A percentile compares a stretch with the other conserved stretches of the same genome.
Evolutionary conservation across 495 filamentous ascomycete species (phyloP).

Genomic region (Amniculicola lignicola): DNA sequence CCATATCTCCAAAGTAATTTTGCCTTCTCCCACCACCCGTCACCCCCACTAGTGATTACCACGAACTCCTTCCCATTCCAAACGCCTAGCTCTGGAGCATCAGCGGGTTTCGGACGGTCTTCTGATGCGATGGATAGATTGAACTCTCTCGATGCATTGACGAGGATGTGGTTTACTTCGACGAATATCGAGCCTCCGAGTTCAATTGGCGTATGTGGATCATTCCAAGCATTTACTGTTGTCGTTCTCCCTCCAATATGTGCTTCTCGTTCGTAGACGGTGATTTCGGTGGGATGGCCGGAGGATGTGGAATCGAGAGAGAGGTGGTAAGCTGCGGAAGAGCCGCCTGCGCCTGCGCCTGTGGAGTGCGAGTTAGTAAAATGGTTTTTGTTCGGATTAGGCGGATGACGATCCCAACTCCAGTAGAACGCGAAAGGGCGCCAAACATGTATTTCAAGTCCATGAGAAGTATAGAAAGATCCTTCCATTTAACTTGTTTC

Average conservation of each 20-base stretch:
- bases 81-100: conserved; percentile 60
- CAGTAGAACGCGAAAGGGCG: no score
- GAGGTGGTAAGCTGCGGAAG: conserved; percentile 82
- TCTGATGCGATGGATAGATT: conserved; percentile 53
- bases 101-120: conserved; percentile 33
- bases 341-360: conserved; percentile 90
- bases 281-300: conserved; percentile 63
- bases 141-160: conserved; percentile 69
- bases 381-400: no score
- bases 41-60: conserved; percentile 53
- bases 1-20: conserved; percentile 88
- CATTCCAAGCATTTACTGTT: conserved; percentile 75
- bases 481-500: no score
- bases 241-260: conserved; percentile 87
- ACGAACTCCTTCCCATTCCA: conserved; percentile 83
- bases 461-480: no score
- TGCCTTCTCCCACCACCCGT: conserved; percentile 73
- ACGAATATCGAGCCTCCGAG: conserved; percentile 94
- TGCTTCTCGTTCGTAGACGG: conserved; percentile 76
- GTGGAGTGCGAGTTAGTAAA: conserved; percentile 2
- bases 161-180: conserved; percentile 75
- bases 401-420: no score
- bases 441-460: no score
- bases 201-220: conserved; percentile 70
- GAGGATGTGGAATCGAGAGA: conserved; percentile 60